Conservation (phyloP, 2,329 filamentous ascomycete genomes). For the Fusarium praegraminearum region DNA sequence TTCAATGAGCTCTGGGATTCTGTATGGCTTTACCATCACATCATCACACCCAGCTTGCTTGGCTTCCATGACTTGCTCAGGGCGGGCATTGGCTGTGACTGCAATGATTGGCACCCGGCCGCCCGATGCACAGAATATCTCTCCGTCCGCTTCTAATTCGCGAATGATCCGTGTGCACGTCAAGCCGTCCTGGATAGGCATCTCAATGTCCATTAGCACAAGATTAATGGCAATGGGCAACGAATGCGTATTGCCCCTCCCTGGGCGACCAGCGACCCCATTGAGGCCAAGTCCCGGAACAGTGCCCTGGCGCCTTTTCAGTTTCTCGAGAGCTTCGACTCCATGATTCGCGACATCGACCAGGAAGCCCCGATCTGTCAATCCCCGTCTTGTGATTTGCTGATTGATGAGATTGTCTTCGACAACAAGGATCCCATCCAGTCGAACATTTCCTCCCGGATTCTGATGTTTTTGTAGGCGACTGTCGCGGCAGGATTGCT, state of each 20-base stretch:
- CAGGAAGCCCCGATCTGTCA: slow-evolving; percentile 62
- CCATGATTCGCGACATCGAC: slow-evolving; percentile 69
- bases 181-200: slow-evolving; percentile 79
- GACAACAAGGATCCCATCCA: slow-evolving; percentile 64
- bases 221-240: slow-evolving; percentile 62
- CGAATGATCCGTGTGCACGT: slow-evolving; percentile 75
- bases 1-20: slow-evolving; percentile 70
- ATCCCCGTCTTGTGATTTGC: slow-evolving; percentile 64
- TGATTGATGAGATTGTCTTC: slow-evolving; percentile 73
- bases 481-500: slow-evolving; percentile 39
- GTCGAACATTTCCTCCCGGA: slow-evolving; percentile 46
- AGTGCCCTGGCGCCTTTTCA: slow-evolving; percentile 47
- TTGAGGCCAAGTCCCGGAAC: slow-evolving; percentile 37
- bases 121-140: slow-evolving; percentile 59
- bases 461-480: slow-evolving; percentile 45
- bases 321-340: slow-evolving; percentile 64
- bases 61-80: slow-evolving; percentile 68
- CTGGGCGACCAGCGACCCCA: slow-evolving; percentile 11
- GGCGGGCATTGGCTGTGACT: slow-evolving; percentile 75
- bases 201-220: slow-evolving; percentile 81
- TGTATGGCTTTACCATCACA: slow-evolving; percentile 79
- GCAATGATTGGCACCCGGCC: slow-evolving; percentile 72
- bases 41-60: slow-evolving; percentile 68
- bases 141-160: slow-evolving; percentile 67
- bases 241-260: slow-evolving; percentile 28